Evolutionary conservation across 2,329 filamentous ascomycete species (phyloP), one percentile per base, ranked within the genome.

Genomic region (Aspergillus hortae): DNA sequence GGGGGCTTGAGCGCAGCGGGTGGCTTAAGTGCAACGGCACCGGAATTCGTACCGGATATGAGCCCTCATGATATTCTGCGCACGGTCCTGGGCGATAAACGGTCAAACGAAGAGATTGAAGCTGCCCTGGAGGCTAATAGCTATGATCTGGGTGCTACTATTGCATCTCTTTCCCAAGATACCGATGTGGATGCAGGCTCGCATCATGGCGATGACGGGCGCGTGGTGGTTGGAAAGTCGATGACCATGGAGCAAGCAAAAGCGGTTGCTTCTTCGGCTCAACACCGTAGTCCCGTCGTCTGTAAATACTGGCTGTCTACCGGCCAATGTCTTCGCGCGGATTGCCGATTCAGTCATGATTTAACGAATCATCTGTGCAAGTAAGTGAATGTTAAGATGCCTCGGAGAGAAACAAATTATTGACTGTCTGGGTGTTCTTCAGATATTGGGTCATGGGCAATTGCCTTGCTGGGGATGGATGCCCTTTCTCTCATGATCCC

Each of bases 291-390:
- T 57, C 88, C 90, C 23, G 87, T 96, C 36, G 89, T 97, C 40
- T 99, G 94, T 82, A 95, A 96, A 73, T 99, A 97, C 71, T 97
- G 91, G 79, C 78, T 99, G 57, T 92, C 92, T 9, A 95, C 89
- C 6, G 94, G 94, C n/a, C 89, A 94, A 71, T 99, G 94, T 70
- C 85, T 96, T 48, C 85, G 94, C 53, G 92, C 92, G 54, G 94
- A 99, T 72, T 99, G 94, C 71, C 87, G 92, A 52, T 99, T 97
- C 73, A 96, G 92, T 61, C 94, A 99, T 71, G 92, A 99, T 69
- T 81, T 96, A 42, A 95, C 90, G 67, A 95, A 89, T 66, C 94
- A 96, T 65, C 82, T 99, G 56, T 99, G 94, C 92, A 97, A 97
- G 90, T 95, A 79, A 81, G 90, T 87, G 21, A 32, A 32, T 15